These are phyloP conservation scores for Trypanosomatidae sp. DNA, from an alignment of 208 protist species.

Conservation along the genomic window DNA sequence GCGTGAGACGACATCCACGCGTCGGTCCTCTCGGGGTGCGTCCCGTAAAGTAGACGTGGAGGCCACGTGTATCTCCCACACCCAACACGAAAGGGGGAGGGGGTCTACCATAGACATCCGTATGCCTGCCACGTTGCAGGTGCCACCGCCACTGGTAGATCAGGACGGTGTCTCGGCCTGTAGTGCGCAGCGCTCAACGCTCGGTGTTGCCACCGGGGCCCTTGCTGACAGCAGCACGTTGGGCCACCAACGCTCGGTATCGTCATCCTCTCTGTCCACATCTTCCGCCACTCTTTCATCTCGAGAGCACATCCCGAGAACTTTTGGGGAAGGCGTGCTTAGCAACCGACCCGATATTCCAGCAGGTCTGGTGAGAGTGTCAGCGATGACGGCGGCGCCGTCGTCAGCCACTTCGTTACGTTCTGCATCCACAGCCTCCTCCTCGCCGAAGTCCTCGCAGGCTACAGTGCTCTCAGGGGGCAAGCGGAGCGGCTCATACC, in stretches of 20 bases:
- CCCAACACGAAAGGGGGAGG: background rate
- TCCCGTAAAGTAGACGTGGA: background rate
- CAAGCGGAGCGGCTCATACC: background rate
- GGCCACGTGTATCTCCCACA: background rate
- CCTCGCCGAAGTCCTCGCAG: constrained; percentile 8
- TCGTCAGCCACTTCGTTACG: background rate
- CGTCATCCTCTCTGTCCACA: background rate
- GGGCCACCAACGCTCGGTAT: background rate
- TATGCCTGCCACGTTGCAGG: background rate
- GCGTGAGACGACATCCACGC: background rate
- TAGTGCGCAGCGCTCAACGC: background rate
- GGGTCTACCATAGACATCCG: background rate
- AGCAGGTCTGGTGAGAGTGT: background rate
- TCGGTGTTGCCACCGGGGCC: background rate
- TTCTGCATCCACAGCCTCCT: constrained; percentile 1
- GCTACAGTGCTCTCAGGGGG: background rate
- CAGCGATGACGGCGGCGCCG: background rate
- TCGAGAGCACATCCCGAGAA: background rate
- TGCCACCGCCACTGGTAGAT: background rate
- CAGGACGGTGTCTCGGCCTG: background rate
- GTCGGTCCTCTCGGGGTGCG: background rate
- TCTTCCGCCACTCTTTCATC: background rate
- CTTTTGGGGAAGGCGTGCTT: background rate
- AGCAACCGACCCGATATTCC: background rate
- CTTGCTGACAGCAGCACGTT: background rate